Base-by-base conservation (phyloP, 2,329 filamentous ascomycete species). In the Hymenoscyphus occultus region DNA sequence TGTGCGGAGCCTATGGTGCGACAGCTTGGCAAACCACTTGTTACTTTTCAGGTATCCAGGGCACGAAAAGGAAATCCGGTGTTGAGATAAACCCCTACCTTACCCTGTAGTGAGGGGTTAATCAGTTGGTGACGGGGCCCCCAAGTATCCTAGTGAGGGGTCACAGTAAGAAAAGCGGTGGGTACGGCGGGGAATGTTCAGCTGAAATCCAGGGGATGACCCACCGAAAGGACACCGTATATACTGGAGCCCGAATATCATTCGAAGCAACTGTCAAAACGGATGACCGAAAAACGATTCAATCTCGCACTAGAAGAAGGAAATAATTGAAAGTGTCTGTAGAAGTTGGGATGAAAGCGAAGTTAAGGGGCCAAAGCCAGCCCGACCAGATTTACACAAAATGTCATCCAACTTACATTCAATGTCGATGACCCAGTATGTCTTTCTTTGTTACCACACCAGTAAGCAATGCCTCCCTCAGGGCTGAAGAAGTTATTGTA, bases 1-100 rank as follows among this genome's bases (percentile, higher is more conserved):
- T 58, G 56, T 22, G 39, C 22, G 45, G 45, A 51, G 45, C 45
- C 35, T 14, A 58, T 58, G 56, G 56, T 58, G 56, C 56, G 56
- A 58, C 56, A 39, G 32, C 56, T 57, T 57, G 56, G 56, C 56
- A 51, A 35, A 12, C 45, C n/a, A 12, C 22, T 51, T 51, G 45
- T 51, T 51, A 51, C 45, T 19, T 45, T 45, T n/a, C 42, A 45
- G 42, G 42, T 19, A n/a, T 19, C 42, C n/a, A 7, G 6, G 16
- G 42, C 5, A 45, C 16, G 7, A 45, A 39, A 57, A 31, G 39
- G 32, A 58, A 58, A 16, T 19, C 56, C 28, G 56, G 31, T 58
- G 31, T 58, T 39, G 35, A 58, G 32, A 16, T 31, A 14, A 58
- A 32, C 45, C 45, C 42, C 42, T 48, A 19, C 19, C 6, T 2